Evolutionary conservation across 768 basidiomycete genomes (phyloP), one percentile per base, ranked within the genome.

Genomic region (Pholiota molesta): DNA sequence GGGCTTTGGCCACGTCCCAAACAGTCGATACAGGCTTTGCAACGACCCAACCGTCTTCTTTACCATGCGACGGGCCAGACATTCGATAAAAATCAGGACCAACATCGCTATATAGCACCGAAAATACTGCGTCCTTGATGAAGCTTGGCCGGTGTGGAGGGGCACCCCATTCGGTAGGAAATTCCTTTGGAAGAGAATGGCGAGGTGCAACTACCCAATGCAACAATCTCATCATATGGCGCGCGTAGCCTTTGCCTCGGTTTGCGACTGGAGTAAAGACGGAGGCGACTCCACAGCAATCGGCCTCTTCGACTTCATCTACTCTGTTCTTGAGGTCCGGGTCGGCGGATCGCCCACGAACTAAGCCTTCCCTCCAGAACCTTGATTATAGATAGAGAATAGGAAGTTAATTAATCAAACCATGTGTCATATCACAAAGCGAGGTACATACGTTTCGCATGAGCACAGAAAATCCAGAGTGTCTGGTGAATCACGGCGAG

Each of bases 171-270:
- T 69, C 66, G 19, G 55, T 61, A 0, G 72, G 72, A 47, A 73
- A 74, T 26, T 62, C 55, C 23, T 23, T 23, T 5, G 65, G 58
- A 17, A 70, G 39, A 17, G 63, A 63, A 3, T 65, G 57, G 26
- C 60, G 56, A n/a, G 66, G 63, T 17, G 68, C 73, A 23, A 75
- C 61, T 1, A 74, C 67, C 74, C 74, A 75, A 66, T 90, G 87
- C 37, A 90, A 59, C 23, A 90, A 78, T 14, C 80, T 76, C 86
- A 89, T 86, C 86, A 88, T 86, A 62, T 86, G 84, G 11, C 71
- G 68, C 10, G 83, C 86, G 62, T 87, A 89, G 19, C 88, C 87
- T 56, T 81, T 81, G 11, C 79, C 73, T 57, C 86, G 79, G 19
- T 85, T 77, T 31, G 66, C 59, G 0, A 76, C 69, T 16, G 83